Evolutionary conservation across 2,329 filamentous ascomycete genomes (phyloP).

Genomic region (Zymoseptoria passerinii): DNA sequence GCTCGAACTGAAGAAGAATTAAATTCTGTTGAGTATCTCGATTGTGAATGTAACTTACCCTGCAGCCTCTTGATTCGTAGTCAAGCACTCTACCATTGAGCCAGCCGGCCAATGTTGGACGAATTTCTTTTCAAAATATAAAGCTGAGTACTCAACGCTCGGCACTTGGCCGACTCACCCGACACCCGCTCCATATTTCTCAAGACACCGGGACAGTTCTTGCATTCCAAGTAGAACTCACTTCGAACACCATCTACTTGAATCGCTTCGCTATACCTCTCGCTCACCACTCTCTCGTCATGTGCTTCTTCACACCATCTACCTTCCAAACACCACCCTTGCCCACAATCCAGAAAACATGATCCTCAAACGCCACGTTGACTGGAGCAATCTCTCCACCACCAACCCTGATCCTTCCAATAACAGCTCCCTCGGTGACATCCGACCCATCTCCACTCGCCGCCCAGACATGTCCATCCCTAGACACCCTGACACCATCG

Average conservation of each 20-base stretch:
- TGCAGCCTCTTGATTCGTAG: not conserved
- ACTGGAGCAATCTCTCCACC: slow-evolving; percentile 4
- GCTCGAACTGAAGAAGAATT: not conserved
- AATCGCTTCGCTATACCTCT: not conserved
- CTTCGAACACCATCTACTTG: too few relatives aligned
- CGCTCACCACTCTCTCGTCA: slow-evolving; percentile 1
- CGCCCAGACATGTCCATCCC: slow-evolving; percentile 1
- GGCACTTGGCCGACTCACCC: too few relatives aligned
- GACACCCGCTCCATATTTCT: too few relatives aligned
- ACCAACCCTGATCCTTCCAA: slow-evolving; percentile 5
- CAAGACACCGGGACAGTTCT: too few relatives aligned
- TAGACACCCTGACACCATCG: slow-evolving; percentile 3
- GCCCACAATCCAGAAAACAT: slow-evolving; percentile 8
- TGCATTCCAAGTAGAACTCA: too few relatives aligned
- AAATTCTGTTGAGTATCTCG: not conserved
- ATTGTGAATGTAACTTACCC: not conserved
- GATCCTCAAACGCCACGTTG: slow-evolving; percentile 5
- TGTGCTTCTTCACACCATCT: slow-evolving; percentile 2
- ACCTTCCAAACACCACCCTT: slow-evolving; percentile 10
- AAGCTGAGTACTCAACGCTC: too few relatives aligned
- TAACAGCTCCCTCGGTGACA: slow-evolving; percentile 1
- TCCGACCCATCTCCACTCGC: slow-evolving; percentile 6
- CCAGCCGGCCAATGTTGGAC: not conserved
- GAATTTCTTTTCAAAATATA: too few relatives aligned
- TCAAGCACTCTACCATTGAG: not conserved